phyloP scores from a whole-genome alignment of 2,329 filamentous ascomycete genomes.

The Apiospora marii region DNA sequence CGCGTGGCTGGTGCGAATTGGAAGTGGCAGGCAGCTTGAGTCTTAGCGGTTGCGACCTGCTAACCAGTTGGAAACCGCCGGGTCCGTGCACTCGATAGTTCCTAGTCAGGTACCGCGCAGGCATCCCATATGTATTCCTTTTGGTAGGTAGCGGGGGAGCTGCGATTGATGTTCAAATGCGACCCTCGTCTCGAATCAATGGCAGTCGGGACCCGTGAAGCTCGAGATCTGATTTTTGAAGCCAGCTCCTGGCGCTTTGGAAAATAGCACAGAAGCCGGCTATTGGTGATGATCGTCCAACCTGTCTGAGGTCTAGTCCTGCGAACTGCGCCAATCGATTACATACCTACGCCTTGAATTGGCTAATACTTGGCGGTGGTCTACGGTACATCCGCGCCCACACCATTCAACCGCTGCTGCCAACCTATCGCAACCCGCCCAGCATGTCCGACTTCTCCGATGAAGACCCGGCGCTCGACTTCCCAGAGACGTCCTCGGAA shows the following conservation, averaged over 20 bases:
- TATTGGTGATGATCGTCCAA: neutral
- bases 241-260: neutral
- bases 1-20: slow-evolving; percentile 21
- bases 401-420: neutral
- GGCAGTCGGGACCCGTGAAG: neutral
- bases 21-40: slow-evolving; percentile 11
- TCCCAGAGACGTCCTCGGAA: slow-evolving; percentile 28
- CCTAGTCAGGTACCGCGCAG: neutral
- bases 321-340: neutral
- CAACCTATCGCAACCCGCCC: neutral
- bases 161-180: neutral
- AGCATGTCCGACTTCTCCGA: slow-evolving; percentile 28
- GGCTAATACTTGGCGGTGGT: neutral
- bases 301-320: neutral
- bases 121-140: neutral
- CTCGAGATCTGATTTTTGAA: neutral
- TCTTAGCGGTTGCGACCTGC: slow-evolving; percentile 1
- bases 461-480: slow-evolving; percentile 26
- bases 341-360: neutral
- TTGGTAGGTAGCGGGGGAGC: neutral
- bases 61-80: neutral
- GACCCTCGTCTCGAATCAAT: neutral
- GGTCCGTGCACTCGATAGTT: slow-evolving; percentile 2
- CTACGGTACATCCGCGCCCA: neutral
- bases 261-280: neutral